Evolutionary conservation across 148 eudicot genomes (phyloP).

Genomic region (Salicornia ramosissima): DNA sequence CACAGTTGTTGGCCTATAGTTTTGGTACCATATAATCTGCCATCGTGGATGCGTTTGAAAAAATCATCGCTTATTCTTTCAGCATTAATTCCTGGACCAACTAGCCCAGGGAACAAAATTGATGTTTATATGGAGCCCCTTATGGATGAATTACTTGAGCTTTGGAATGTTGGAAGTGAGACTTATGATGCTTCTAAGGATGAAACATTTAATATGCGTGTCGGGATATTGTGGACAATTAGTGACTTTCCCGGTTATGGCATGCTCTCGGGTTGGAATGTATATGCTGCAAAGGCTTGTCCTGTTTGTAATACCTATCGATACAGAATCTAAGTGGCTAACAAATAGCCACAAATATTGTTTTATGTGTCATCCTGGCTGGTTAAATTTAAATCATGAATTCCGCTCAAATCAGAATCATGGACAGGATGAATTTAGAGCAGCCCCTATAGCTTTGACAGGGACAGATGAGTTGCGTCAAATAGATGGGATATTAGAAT

Average conservation of each 20-base stretch:
- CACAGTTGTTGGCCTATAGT: no score
- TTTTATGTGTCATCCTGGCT: neutral
- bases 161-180: no score
- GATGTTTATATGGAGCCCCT: no score
- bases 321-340: neutral
- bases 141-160: no score
- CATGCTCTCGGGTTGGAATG: neutral
- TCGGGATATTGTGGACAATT: neutral
- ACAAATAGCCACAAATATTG: no score
- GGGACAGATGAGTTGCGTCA: neutral
- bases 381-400: neutral
- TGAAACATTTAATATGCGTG: neutral
- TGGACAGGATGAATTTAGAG: neutral
- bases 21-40: no score
- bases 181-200: no score
- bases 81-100: no score
- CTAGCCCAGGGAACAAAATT: no score
- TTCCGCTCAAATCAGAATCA: neutral
- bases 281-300: neutral
- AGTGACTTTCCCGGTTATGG: neutral
- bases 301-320: neutral
- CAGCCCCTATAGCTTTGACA: no score
- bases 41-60: neutral
- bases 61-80: neutral
- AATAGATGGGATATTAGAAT: neutral